Evolutionary conservation across 441 rosid genomes (phyloP).

Genomic region (Populus tomentosa): DNA sequence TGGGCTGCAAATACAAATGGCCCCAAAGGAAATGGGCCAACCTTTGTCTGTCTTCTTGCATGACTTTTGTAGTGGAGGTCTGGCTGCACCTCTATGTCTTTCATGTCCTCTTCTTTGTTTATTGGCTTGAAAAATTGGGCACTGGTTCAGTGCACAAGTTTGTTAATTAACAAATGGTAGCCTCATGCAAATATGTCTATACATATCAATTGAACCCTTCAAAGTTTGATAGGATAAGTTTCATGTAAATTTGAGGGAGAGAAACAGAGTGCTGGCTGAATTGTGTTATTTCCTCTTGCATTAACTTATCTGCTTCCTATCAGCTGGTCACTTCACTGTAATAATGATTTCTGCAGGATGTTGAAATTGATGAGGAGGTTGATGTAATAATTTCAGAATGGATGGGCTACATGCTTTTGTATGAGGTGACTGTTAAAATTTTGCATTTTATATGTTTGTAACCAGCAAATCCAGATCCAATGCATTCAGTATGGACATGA

Average conservation of each 20-base stretch:
- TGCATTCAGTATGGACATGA: background rate
- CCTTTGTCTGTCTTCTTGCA: background rate
- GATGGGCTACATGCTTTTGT: constrained; percentile 99
- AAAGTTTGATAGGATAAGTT: background rate
- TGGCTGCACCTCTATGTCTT: background rate
- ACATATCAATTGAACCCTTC: background rate
- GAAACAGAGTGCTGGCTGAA: background rate
- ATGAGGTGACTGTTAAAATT: constrained; percentile 55
- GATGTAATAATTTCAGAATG: constrained; percentile 96
- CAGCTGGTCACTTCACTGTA: background rate
- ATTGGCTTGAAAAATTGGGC: background rate
- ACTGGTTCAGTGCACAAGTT: background rate
- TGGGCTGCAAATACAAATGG: no score
- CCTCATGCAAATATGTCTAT: background rate
- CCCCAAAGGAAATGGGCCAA: background rate
- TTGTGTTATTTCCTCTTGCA: background rate
- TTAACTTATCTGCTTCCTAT: constrained; percentile 1
- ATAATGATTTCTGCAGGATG: constrained; percentile 57
- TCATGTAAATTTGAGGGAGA: background rate
- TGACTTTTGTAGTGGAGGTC: background rate
- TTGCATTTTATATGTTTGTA: background rate
- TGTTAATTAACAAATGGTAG: background rate
- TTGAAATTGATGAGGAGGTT: constrained; percentile 92
- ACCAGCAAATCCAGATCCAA: background rate
- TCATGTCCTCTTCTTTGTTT: background rate